Evolutionary conservation across 306 rosid genomes (phyloP).

Genomic region (Rubus idaeus): DNA sequence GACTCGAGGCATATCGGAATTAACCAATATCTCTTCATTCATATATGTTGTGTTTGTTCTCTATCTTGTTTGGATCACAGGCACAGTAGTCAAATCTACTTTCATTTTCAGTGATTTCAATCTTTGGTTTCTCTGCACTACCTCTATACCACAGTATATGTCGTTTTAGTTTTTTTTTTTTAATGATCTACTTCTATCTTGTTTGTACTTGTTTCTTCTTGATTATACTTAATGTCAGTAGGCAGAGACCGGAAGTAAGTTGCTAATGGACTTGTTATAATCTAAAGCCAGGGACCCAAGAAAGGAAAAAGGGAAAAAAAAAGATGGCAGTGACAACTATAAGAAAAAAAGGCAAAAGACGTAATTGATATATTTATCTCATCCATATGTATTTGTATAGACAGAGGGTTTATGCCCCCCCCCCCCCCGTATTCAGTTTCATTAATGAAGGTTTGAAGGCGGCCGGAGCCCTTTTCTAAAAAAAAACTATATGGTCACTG

Average conservation of each 20-base stretch:
- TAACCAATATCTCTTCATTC: neutral
- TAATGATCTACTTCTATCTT: neutral
- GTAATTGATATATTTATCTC: neutral
- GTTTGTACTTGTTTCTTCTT: neutral
- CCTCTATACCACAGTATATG: neutral
- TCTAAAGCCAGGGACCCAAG: slow-evolving; percentile 13
- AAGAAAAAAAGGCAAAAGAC: slow-evolving; percentile 39
- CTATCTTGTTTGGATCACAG: neutral
- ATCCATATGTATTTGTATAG: neutral
- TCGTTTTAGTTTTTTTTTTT: neutral
- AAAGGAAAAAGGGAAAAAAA: slow-evolving; percentile 23
- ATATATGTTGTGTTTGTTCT: neutral
- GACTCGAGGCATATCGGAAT: neutral
- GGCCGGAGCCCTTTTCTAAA: too few relatives aligned
- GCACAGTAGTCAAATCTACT: neutral
- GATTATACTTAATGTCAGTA: neutral
- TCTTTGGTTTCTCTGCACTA: neutral
- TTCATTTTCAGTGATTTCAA: neutral
- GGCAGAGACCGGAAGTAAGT: slow-evolving; percentile 25
- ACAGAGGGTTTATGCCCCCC: neutral
- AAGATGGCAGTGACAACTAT: slow-evolving; percentile 32
- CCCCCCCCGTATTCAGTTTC: too few relatives aligned
- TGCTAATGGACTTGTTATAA: slow-evolving; percentile 17
- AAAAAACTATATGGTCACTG: too few relatives aligned
- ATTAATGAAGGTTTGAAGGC: too few relatives aligned